Evolutionary conservation across 805 yeast genomes (phyloP).

Genomic region (Hanseniaspora jakobsenii): DNA sequence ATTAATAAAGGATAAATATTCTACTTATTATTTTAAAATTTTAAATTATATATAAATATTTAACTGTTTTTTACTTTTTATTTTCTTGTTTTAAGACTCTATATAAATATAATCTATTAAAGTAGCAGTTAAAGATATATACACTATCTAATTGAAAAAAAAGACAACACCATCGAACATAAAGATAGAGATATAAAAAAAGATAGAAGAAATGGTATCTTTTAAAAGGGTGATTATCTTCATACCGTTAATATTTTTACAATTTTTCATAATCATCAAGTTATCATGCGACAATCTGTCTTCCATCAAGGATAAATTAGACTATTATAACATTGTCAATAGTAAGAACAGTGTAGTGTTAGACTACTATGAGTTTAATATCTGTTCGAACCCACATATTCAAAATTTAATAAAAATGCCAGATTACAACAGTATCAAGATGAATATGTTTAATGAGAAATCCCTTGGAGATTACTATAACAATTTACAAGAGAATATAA

Average conservation of each 20-base stretch:
- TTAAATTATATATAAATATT: no score
- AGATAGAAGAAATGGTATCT: neutral
- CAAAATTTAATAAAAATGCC: no score
- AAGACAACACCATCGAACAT: no score
- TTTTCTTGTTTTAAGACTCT: neutral
- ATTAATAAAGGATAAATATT: no score
- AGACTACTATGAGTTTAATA: neutral
- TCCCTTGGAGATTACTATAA: no score
- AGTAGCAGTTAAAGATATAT: neutral
- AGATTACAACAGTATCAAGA: no score
- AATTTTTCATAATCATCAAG: neutral
- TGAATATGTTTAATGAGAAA: no score
- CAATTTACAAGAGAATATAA: neutral
- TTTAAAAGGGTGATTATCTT: neutral
- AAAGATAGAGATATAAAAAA: no score
- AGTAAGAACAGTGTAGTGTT: neutral
- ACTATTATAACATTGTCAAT: no score
- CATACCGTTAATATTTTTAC: neutral
- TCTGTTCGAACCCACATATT: neutral
- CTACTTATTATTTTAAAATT: no score
- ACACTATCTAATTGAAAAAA: no score
- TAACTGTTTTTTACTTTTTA: neutral
- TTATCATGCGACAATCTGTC: neutral
- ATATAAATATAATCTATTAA: neutral
- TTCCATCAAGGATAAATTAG: neutral